Evolutionary conservation across 441 rosid species (phyloP), one percentile per base, ranked within the genome.

Genomic region (Eruca vesicaria): DNA sequence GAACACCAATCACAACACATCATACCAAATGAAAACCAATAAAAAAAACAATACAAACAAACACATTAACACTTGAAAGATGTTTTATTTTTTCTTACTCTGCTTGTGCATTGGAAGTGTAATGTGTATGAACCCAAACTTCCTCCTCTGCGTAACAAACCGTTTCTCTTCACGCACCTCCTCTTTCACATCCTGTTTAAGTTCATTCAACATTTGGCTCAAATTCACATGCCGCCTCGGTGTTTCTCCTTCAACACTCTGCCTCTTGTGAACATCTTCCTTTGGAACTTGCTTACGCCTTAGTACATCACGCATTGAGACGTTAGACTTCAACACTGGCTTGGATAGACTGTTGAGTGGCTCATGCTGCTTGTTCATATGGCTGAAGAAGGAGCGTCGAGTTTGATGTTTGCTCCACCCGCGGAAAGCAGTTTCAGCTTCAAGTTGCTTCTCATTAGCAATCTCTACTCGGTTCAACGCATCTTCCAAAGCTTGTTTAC

Each of bases 91-190:
- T 89, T 90, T 94, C 91, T 91, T 88, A 74, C 81, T 84, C 67
- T 84, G 97, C 77, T 83, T 94, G 35, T 87, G 71, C 88, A 89
- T 69, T 14, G 97, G 97, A 75, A 94, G 84, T 3, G 97, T 86
- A 23, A 90, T 92, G 72, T 89, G 99, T 66, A 94, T 94, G 78
- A 94, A 92, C 7, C 99, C 96, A n/a, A 90, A 94, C 86, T 90
- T 94, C 80, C 97, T 92, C 76, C 97, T 82, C 63, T 85, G 97
- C 5, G 86, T 41, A 2, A 78, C 78, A 20, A 74, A 84, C 72
- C 84, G 97, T 79, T 90, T 89, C 78, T 80, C 89, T 11, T 79
- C 69, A 16, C 69, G 73, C 10, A 70, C 68, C 9, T 53, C 77
- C 38, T 80, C 75, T 76, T 84, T 84, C 81, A 88, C 64, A 71